Percentiles rank a stretch among this genome's conserved stretches.
These are phyloP conservation scores for Russula compacta DNA, from an alignment of 768 basidiomycete species.

Conservation along the genomic window DNA sequence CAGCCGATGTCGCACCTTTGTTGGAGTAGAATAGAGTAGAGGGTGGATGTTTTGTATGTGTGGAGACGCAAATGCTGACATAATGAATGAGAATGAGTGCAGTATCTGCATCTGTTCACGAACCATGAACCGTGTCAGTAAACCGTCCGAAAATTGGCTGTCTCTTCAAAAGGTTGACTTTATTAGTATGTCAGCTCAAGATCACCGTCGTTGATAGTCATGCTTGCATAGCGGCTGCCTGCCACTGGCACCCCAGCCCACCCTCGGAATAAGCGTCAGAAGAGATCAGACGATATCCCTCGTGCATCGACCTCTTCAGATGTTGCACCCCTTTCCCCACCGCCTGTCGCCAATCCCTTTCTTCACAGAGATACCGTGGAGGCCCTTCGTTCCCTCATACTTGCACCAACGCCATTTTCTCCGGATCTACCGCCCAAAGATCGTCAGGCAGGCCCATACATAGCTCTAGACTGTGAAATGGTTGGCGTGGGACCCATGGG, in stretches of 20 bases:
- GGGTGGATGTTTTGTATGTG: not conserved
- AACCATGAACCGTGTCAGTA: not conserved
- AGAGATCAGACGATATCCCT: not conserved
- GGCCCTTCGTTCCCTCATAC: slow-evolving; percentile 7
- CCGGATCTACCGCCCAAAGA: slow-evolving; percentile 12
- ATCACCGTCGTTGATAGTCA: not conserved
- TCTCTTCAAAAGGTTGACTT: slow-evolving; percentile 12
- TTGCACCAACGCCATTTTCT: slow-evolving; percentile 27
- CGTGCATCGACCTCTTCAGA: slow-evolving; percentile 2
- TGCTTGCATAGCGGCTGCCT: slow-evolving; percentile 1
- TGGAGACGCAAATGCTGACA: not conserved
- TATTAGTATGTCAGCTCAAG: not conserved
- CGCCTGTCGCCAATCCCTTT: not conserved
- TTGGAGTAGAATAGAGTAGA: not conserved
- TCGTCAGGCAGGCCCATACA: slow-evolving; percentile 48
- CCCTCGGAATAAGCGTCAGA: not conserved
- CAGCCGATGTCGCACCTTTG: not conserved
- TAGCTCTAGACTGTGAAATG: slow-evolving; percentile 96
- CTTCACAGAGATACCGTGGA: not conserved
- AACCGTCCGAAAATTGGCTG: slow-evolving; percentile 13
- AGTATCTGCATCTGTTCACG: not conserved
- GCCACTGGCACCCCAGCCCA: not conserved
- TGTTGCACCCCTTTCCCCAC: not conserved
- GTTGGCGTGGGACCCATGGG: slow-evolving; percentile 88
- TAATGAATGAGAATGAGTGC: not conserved